Conservation (phyloP, 148 eudicot species). For the Limonium bicolor region DNA sequence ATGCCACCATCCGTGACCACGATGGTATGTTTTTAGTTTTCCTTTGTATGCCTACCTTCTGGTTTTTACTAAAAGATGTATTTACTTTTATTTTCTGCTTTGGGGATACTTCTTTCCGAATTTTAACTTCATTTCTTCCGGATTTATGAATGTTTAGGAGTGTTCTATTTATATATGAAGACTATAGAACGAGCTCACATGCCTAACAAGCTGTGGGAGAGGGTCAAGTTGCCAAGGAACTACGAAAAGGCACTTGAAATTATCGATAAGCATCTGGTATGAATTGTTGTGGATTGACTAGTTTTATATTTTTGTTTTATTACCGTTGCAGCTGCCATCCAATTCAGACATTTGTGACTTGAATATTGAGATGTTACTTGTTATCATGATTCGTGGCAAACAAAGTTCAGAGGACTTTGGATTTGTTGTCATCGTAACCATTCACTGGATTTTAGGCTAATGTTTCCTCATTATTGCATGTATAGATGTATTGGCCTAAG, state of each 20-base stretch:
- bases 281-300: no score
- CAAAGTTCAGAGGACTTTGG: no score
- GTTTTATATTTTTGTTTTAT: neutral
- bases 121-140: neutral
- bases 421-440: no score
- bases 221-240: slow-evolving; percentile 80
- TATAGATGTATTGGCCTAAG: slow-evolving; percentile 92
- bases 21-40: slow-evolving; percentile 35
- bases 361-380: no score
- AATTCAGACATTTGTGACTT: no score
- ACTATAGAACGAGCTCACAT: slow-evolving; percentile 96
- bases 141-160: slow-evolving; percentile 37
- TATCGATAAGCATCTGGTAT: slow-evolving; percentile 89
- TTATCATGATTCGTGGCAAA: no score
- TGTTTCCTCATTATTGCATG: neutral
- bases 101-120: neutral
- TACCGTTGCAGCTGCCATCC: no score
- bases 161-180: slow-evolving; percentile 85
- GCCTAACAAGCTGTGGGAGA: slow-evolving; percentile 95
- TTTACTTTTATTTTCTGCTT: neutral
- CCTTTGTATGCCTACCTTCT: no score
- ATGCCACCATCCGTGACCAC: slow-evolving; percentile 77
- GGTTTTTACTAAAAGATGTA: neutral
- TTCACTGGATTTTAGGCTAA: no score
- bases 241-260: slow-evolving; percentile 74